Evolutionary conservation across 805 yeast genomes (phyloP), one percentile per base, ranked within the genome.

Genomic region (Maudiozyma bulderi): DNA sequence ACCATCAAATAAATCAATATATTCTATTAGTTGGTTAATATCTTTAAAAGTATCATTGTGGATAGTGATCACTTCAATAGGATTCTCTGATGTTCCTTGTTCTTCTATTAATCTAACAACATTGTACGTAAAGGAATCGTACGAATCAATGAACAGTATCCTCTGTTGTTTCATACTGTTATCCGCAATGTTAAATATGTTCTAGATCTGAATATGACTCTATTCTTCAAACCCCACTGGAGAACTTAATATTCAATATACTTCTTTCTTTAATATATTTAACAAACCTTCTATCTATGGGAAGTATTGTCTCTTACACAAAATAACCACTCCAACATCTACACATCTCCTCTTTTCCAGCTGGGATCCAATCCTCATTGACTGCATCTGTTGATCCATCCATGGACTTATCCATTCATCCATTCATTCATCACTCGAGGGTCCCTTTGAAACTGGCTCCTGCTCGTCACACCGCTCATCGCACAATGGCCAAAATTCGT

Each of bases 41-140:
- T 52, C 50, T 63, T 70, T 39, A 28, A 66, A 57, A 1, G 69
- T 54, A 51, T 69, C 72, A 43, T 68, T 69, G 48, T 65, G 73
- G 30, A 70, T 61, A 3, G 68, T 65, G 8, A 67, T 56, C 10
- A 71, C 74, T 26, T 57, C 59, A 14, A 62, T 54, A 0, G 56
- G 51, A 11, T 43, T 43, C 7, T 45, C 47, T 7, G 48, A 55
- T 28, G 48, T 37, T 9, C 50, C 45, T 11, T 83, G 74, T 14
- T 66, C 64, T 52, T 75, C 76, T 28, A 90, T 65, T 20, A 91
- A 74, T 45, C 76, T 73, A 38, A 77, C 76, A 45, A 93, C 74
- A 62, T 93, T 93, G 67, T 78, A 86, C 5, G 96, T 85, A 73
- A 91, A 93, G 2, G 98, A 91, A 65, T 93, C 99, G 63, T 93